Percentiles rank a stretch among this genome's conserved stretches.
These are phyloP conservation scores for Asterionellopsis glacialis DNA, from an alignment of 108 stramenopile genomes.

Conservation along the genomic window DNA sequence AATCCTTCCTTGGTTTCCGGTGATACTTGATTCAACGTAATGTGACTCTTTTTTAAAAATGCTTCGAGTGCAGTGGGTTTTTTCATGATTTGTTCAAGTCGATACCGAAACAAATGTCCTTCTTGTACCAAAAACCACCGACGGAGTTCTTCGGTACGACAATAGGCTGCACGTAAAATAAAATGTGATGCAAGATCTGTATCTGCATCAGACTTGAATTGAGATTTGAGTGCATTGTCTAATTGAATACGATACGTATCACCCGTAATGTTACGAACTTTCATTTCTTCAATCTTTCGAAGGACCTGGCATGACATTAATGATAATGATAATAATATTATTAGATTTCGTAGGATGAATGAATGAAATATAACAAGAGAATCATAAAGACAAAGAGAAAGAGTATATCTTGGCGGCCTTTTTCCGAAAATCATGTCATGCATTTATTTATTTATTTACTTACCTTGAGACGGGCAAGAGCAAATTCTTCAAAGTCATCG, in stretches of 20 bases:
- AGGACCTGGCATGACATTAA: constrained; percentile 55
- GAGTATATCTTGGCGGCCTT: no score
- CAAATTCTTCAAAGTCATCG: constrained; percentile 86
- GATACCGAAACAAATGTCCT: constrained; percentile 73
- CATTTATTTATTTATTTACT: constrained; percentile 1
- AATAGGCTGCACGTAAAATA: constrained; percentile 93
- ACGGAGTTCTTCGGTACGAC: constrained; percentile 82
- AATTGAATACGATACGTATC: constrained; percentile 27
- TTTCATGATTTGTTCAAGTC: constrained; percentile 53
- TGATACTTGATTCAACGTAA: constrained; percentile 58
- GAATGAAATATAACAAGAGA: no score
- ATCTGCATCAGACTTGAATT: constrained; percentile 31
- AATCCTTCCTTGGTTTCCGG: constrained; percentile 42
- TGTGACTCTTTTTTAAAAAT: constrained; percentile 56
- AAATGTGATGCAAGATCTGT: constrained; percentile 93
- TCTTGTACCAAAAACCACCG: constrained; percentile 90
- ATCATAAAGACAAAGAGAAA: no score
- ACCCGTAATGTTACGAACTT: constrained; percentile 52
- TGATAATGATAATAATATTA: neutral
- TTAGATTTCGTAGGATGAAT: constrained; percentile 5
- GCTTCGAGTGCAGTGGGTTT: constrained; percentile 20
- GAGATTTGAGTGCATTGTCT: constrained; percentile 25
- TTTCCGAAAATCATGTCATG: neutral
- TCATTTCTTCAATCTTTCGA: constrained; percentile 90
- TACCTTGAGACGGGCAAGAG: constrained; percentile 82